Percentiles rank a stretch among this genome's conserved stretches.
phyloP scores from a whole-genome alignment of 2,329 filamentous ascomycete species.

The Daldinia sp. region DNA sequence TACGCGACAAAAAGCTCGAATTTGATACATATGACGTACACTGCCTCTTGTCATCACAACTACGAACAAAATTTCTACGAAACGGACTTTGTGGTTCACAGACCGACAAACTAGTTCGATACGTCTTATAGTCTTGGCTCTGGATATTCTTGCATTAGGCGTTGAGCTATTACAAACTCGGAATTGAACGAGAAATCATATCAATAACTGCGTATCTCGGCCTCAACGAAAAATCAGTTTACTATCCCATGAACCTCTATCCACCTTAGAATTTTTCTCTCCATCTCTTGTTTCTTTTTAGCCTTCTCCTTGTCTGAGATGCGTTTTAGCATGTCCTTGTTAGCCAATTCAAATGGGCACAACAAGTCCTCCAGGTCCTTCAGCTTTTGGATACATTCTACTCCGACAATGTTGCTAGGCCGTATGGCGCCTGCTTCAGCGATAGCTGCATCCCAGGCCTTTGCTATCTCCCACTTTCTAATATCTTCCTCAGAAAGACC shows the following conservation, averaged over 20 bases:
- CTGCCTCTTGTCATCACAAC: no score
- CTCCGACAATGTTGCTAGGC: not conserved
- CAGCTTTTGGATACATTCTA: not conserved
- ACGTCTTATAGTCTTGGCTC: not conserved
- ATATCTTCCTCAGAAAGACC: not conserved
- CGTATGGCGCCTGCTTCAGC: not conserved
- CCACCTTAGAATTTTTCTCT: not conserved
- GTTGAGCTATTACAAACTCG: no score
- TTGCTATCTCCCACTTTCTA: not conserved
- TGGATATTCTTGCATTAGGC: not conserved
- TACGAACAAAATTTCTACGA: no score
- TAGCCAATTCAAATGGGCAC: not conserved
- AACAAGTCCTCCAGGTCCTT: not conserved
- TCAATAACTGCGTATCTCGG: no score
- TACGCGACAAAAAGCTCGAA: no score
- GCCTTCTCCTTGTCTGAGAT: not conserved
- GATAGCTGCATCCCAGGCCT: not conserved
- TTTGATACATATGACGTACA: no score
- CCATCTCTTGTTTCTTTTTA: not conserved
- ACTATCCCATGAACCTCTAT: not conserved
- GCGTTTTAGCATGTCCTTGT: constrained; percentile 8
- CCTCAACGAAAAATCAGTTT: no score
- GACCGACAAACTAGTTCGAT: no score
- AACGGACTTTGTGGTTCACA: no score
- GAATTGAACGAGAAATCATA: no score